Percentiles rank a stretch among this genome's conserved stretches.
Evolutionary conservation across 352 stramenopile species (phyloP).

Genomic region (Pythium apleroticum): DNA sequence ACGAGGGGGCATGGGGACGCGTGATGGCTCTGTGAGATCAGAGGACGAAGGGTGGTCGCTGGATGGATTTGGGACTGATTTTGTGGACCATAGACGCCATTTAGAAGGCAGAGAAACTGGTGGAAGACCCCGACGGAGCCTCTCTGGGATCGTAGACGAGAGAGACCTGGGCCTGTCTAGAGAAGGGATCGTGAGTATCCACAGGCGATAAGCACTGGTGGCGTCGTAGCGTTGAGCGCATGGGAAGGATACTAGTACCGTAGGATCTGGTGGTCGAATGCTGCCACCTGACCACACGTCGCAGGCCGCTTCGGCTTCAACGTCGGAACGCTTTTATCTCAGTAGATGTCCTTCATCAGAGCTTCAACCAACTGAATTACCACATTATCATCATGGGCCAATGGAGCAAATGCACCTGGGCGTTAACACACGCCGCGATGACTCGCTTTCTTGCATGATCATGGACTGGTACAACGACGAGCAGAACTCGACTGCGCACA

Average conservation of each 20-base stretch:
- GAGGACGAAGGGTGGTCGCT: neutral
- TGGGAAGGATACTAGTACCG: too few relatives aligned
- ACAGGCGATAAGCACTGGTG: too few relatives aligned
- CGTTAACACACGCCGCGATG: too few relatives aligned
- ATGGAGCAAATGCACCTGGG: too few relatives aligned
- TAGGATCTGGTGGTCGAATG: neutral
- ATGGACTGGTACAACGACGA: constrained; percentile 31
- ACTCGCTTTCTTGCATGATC: too few relatives aligned
- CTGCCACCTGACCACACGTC: neutral
- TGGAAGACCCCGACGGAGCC: neutral
- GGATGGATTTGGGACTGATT: neutral
- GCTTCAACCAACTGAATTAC: constrained; percentile 1
- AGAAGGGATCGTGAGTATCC: too few relatives aligned
- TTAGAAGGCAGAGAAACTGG: neutral
- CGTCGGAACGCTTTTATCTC: constrained; percentile 5
- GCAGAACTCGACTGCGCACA: constrained; percentile 26
- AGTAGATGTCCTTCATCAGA: neutral
- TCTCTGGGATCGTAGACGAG: neutral
- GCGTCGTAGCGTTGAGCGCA: too few relatives aligned
- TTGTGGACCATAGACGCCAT: neutral
- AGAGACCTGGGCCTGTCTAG: too few relatives aligned
- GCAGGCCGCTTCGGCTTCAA: constrained; percentile 4
- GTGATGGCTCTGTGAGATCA: neutral
- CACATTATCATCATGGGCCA: neutral
- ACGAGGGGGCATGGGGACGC: neutral